Conservation (phyloP, 208 protist species). For the Acanthamoeba culbertsoni region DNA sequence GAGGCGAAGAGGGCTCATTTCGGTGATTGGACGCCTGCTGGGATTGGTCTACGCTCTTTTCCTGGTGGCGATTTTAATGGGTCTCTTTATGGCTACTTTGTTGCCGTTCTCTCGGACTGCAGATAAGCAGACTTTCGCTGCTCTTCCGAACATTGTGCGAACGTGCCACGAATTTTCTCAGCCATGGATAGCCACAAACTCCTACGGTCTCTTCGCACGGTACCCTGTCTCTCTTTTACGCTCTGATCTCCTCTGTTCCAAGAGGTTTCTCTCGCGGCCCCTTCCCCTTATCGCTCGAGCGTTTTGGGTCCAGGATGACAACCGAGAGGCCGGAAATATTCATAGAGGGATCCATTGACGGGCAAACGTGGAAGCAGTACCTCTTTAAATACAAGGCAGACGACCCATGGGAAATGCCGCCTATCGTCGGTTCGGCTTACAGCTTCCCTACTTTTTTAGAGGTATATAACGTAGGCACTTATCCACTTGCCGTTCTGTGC, state of each 20-base stretch:
- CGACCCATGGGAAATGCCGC: not conserved
- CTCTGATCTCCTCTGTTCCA: not conserved
- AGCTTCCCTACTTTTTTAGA: not conserved
- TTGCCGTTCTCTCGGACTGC: not conserved
- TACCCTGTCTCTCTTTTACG: not conserved
- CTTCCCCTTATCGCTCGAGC: not conserved
- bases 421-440: slow-evolving; percentile 40
- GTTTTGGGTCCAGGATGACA: slow-evolving; percentile 11
- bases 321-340: slow-evolving; percentile 57
- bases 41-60: not conserved
- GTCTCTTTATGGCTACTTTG: not conserved
- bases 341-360: slow-evolving; percentile 64
- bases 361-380: slow-evolving; percentile 36
- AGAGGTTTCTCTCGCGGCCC: not conserved
- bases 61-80: not conserved
- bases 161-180: not conserved
- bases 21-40: not conserved
- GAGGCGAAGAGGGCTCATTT: not conserved
- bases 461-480: too few species aligned
- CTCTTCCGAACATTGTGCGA: not conserved
- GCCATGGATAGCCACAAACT: not conserved
- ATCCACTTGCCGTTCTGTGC: too few species aligned
- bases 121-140: not conserved
- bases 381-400: slow-evolving; percentile 69
- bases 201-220: slow-evolving; percentile 56